Base-by-base conservation (phyloP, 2,329 filamentous ascomycete genomes). In the Penicillium rolfsii region DNA sequence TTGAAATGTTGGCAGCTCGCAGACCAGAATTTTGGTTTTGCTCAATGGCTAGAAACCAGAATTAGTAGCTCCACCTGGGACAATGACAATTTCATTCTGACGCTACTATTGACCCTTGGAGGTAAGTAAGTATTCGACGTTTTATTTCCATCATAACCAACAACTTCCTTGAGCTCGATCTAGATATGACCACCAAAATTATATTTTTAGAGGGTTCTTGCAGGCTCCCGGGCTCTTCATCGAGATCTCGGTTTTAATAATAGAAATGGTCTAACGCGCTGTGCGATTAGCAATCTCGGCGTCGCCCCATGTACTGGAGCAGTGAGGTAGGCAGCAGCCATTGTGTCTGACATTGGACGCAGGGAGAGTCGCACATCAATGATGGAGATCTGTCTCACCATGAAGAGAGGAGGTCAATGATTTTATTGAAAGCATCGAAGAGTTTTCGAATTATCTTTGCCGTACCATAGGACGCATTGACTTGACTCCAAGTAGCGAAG, bases 251-350 rank as follows among this genome's bases (percentile, higher is more conserved):
- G 28, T 26, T 53, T 56, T 63, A 57, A 62, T 52, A 61, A 63
- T 64, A 65, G 60, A 48, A 60, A 40, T 28, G 11, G 14, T 46
- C 30, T 35, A 36, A 5, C 30, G 41, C 45, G 30, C 54, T 43
- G 28, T 9, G 43, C 35, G 56, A 52, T 41, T 26, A 36, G 36
- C 41, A 35, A 11, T 35, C 33, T 53, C 38, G 41, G 33, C 9
- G 22, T 56, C 16, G 40, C 35, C 12, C 26, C 49, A 36, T 35
- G 53, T 48, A 58, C 56, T 14, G 61, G 54, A 60, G 64, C 65
- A 58, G 57, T 61, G 64, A 59, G 38, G 48, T 55, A 68, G 66
- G 66, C 65, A 68, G 55, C 64, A 57, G 24, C 19, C 41, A 57
- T 50, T 59, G 7, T 56, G 59, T 58, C 43, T 58, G 54, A 65